Evolutionary conservation across 306 rosid species (phyloP).

Genomic region (Phaseolus lunatus): DNA sequence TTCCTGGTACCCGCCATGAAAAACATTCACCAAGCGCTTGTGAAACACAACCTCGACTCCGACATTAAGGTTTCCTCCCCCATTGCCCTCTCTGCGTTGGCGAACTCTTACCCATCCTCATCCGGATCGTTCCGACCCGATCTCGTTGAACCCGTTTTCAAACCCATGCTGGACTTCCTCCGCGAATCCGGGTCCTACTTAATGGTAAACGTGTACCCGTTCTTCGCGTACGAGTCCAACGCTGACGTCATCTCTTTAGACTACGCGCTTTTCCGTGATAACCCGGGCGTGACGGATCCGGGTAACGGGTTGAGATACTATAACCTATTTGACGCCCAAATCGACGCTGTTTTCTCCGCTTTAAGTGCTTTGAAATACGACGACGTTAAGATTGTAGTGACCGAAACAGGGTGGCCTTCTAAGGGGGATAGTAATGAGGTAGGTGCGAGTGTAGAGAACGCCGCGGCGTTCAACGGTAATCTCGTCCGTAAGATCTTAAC

Average conservation of each 20-base stretch:
- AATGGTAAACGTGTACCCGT: conserved; percentile 96
- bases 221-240: conserved; percentile 92
- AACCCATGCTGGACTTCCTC: conserved; percentile 78
- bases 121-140: conserved; percentile 91
- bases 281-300: conserved; percentile 84
- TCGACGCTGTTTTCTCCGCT: conserved; percentile 95
- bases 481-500: conserved; percentile 82
- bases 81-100: conserved; percentile 83
- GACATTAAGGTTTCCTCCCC: conserved; percentile 89
- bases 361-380: conserved; percentile 70
- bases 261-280: conserved; percentile 79
- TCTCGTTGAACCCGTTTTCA: conserved; percentile 68
- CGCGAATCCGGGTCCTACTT: conserved; percentile 82
- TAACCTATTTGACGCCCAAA: conserved; percentile 89
- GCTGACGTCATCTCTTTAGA: conserved; percentile 83
- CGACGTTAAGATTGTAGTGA: conserved; percentile 69
- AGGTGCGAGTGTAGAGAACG: conserved; percentile 83
- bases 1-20: conserved; percentile 90
- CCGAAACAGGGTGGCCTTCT: conserved; percentile 96
- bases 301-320: conserved; percentile 80
- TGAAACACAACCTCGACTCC: conserved; percentile 59
- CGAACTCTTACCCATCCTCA: conserved; percentile 85
- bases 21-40: conserved; percentile 77
- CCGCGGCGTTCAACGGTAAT: conserved; percentile 89
- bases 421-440: conserved; percentile 77